These are phyloP conservation scores for Auriscalpium vulgare DNA, from an alignment of 768 basidiomycete species.

Conservation along the genomic window DNA sequence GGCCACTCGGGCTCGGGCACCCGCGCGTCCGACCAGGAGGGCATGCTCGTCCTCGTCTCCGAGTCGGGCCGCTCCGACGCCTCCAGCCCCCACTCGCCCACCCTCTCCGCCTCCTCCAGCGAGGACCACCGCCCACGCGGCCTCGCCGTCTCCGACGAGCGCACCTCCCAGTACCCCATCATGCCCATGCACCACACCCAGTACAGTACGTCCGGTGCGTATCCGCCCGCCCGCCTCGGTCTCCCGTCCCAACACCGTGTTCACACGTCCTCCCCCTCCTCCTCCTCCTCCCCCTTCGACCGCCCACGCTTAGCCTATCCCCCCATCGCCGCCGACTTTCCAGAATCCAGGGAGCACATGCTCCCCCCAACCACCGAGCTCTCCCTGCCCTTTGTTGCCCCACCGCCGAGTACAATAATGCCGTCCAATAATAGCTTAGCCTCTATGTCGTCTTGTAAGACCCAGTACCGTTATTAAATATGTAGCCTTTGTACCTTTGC, in stretches of 20 bases:
- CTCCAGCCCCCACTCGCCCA: slow-evolving; percentile 35
- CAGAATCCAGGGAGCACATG: slow-evolving; percentile 10
- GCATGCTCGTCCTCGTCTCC: slow-evolving; percentile 44
- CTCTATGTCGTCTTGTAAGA: slow-evolving; percentile 52
- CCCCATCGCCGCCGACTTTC: slow-evolving; percentile 5
- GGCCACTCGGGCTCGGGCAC: slow-evolving; percentile 71
- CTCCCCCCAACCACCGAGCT: slow-evolving; percentile 8
- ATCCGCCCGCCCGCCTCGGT: neutral
- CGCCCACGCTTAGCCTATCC: slow-evolving; percentile 5
- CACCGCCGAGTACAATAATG: slow-evolving; percentile 30
- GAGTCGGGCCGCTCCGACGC: slow-evolving; percentile 27
- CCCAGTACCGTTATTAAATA: slow-evolving; percentile 61
- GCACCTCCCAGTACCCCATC: slow-evolving; percentile 20
- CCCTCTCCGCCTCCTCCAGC: slow-evolving; percentile 37
- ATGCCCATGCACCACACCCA: slow-evolving; percentile 18
- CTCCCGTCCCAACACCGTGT: slow-evolving; percentile 15
- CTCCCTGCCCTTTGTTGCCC: slow-evolving; percentile 11
- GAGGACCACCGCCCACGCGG: slow-evolving; percentile 28
- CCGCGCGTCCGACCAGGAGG: slow-evolving; percentile 46
- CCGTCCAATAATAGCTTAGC: slow-evolving; percentile 47
- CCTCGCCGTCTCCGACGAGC: slow-evolving; percentile 24
- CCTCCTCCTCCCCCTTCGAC: too few species aligned
- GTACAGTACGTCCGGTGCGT: slow-evolving; percentile 11
- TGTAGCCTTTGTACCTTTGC: slow-evolving; percentile 54
- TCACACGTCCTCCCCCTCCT: neutral